Conservation (phyloP, 805 yeast genomes). For the Vanderwaltozyma yarrowii region DNA sequence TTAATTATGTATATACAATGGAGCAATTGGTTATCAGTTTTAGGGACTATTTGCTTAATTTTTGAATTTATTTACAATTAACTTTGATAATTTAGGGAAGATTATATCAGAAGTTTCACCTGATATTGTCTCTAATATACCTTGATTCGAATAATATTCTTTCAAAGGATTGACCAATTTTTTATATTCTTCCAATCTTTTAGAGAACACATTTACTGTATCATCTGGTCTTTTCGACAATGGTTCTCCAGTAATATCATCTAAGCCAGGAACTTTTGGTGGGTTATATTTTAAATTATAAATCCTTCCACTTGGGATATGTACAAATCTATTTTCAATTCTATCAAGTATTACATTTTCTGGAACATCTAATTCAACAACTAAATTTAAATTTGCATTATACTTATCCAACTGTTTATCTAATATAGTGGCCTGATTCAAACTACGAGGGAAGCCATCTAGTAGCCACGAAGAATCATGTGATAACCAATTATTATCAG, state of each 20-base stretch:
- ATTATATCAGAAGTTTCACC: conserved; percentile 83
- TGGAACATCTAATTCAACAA: conserved; percentile 85
- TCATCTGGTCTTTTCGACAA: conserved; percentile 76
- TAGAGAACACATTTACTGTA: conserved; percentile 58
- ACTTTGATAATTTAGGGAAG: conserved; percentile 52
- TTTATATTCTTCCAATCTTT: conserved; percentile 55
- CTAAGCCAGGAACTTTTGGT: conserved; percentile 70
- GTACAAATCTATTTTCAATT: conserved; percentile 80
- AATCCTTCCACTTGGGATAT: conserved; percentile 73
- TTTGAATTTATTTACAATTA: conserved; percentile 30
- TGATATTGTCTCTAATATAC: conserved; percentile 43
- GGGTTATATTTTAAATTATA: conserved; percentile 84
- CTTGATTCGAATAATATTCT: conserved; percentile 42
- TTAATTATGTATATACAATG: too few species aligned
- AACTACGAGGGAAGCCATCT: conserved; percentile 89
- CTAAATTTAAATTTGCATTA: conserved; percentile 48
- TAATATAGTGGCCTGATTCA: conserved; percentile 55
- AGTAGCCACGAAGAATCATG: conserved; percentile 52
- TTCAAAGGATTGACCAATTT: conserved; percentile 52
- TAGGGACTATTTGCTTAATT: too few species aligned
- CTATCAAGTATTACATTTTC: conserved; percentile 69
- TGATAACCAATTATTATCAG: conserved; percentile 33
- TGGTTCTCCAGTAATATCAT: conserved; percentile 86
- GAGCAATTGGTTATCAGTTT: too few species aligned
- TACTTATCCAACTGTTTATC: conserved; percentile 33